phyloP scores from a whole-genome alignment of 2,329 filamentous ascomycete genomes.

The Botrytis hyacinthi region DNA sequence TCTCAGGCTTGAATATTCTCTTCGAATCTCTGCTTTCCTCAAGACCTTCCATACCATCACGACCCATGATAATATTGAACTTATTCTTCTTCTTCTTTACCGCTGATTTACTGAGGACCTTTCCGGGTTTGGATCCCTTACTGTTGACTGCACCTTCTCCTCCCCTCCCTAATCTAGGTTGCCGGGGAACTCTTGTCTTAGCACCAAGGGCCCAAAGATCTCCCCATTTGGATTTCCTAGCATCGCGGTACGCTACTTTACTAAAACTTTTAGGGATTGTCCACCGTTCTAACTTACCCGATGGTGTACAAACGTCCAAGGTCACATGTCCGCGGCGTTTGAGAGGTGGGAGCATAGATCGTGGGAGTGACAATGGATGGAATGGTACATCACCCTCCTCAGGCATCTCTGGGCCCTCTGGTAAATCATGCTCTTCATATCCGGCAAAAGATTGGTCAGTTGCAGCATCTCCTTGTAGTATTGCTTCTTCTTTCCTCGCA shows the following conservation, averaged over 20 bases:
- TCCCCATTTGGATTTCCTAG: conserved; percentile 86
- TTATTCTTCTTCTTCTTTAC: conserved; percentile 46
- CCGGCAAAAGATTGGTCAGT: conserved; percentile 69
- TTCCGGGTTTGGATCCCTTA: conserved; percentile 41
- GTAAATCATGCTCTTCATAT: conserved; percentile 54
- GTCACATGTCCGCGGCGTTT: conserved; percentile 88
- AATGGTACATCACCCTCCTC: conserved; percentile 33
- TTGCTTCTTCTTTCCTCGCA: conserved; percentile 44
- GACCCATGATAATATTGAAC: conserved; percentile 41
- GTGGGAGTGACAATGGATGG: conserved; percentile 70
- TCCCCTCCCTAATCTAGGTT: conserved; percentile 56
- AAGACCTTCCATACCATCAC: conserved; percentile 34
- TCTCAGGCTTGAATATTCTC: conserved; percentile 32
- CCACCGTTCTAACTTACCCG: conserved; percentile 87
- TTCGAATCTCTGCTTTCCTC: conserved; percentile 31
- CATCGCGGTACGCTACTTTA: conserved; percentile 83
- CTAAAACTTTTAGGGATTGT: conserved; percentile 80
- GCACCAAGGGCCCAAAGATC: conserved; percentile 94
- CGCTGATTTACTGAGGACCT: conserved; percentile 34
- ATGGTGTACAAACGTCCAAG: conserved; percentile 85
- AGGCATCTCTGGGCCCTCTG: conserved; percentile 23
- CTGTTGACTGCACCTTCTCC: conserved; percentile 23
- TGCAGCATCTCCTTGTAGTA: conserved; percentile 54
- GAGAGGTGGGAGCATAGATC: conserved; percentile 74
- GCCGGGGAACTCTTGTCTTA: conserved; percentile 71